Conservation (phyloP, 148 eudicot genomes). For the Bassia scoparia region DNA sequence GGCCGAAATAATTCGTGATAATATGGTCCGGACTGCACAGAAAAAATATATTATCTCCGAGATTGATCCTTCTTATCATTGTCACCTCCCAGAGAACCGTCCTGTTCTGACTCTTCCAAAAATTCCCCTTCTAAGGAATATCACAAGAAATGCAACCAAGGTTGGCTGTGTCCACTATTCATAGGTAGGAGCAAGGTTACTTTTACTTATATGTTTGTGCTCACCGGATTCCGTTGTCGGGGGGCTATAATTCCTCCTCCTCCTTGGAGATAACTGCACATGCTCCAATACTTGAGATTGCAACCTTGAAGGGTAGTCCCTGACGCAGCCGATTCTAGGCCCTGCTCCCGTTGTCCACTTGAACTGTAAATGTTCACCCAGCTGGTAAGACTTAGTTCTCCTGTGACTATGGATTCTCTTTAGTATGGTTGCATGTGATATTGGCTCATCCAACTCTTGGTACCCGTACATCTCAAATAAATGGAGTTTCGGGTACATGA, state of each 20-base stretch:
- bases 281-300: slow-evolving; percentile 62
- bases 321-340: slow-evolving; percentile 76
- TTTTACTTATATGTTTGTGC: slow-evolving; percentile 36
- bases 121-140: background rate
- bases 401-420: slow-evolving; percentile 62
- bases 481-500: slow-evolving; percentile 50
- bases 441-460: slow-evolving; percentile 39
- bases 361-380: slow-evolving; percentile 57
- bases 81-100: background rate
- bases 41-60: background rate
- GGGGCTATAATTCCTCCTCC: slow-evolving; percentile 23
- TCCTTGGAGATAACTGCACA: slow-evolving; percentile 59
- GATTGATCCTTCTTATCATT: background rate
- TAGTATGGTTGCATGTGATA: slow-evolving; percentile 53
- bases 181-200: slow-evolving; percentile 25
- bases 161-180: background rate
- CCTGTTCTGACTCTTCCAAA: background rate
- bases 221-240: slow-evolving; percentile 7
- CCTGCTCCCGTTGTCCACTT: slow-evolving; percentile 89
- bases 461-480: slow-evolving; percentile 43
- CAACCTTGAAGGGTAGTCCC: slow-evolving; percentile 75
- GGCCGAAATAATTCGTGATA: background rate
- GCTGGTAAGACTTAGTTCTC: slow-evolving; percentile 57
- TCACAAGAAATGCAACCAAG: background rate
- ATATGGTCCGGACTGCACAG: background rate